phyloP scores from a whole-genome alignment of 257 asterid species.

The Haberlea rhodopensis region DNA sequence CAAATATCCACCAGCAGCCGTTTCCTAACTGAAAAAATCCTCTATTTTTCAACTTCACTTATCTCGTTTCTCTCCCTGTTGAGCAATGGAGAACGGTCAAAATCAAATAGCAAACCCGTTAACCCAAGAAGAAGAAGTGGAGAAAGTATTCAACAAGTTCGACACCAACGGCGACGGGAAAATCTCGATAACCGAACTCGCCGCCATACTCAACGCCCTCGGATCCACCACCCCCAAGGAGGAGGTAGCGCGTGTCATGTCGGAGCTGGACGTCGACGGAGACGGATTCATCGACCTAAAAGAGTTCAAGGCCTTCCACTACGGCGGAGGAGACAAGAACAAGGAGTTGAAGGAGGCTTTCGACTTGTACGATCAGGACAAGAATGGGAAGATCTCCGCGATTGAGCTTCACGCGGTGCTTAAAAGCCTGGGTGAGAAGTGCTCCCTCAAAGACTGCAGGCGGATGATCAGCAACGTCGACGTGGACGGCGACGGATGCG shows the following conservation, averaged over 20 bases:
- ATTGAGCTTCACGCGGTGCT: constrained; percentile 65
- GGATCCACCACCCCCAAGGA: constrained; percentile 54
- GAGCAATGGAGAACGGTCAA: constrained; percentile 20
- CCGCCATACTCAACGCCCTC: constrained; percentile 38
- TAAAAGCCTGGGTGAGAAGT: constrained; percentile 65
- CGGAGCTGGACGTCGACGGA: constrained; percentile 78
- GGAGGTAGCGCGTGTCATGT: constrained; percentile 61
- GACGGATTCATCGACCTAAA: constrained; percentile 80
- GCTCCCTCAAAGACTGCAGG: constrained; percentile 68
- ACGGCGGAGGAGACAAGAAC: constrained; percentile 31
- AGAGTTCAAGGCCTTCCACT: constrained; percentile 69
- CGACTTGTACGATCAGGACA: constrained; percentile 69
- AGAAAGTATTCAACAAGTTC: constrained; percentile 43
- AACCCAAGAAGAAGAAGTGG: constrained; percentile 29
- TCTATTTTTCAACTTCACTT: constrained; percentile 24
- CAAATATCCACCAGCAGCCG: constrained; percentile 25
- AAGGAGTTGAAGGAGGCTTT: constrained; percentile 80
- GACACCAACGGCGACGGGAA: constrained; percentile 58
- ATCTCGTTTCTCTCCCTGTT: background rate
- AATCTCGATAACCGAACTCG: constrained; percentile 47
- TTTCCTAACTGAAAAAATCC: constrained; percentile 26
- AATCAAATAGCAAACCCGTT: background rate
- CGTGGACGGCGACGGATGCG: constrained; percentile 89
- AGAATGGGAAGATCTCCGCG: constrained; percentile 79
- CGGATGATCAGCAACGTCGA: constrained; percentile 75